Conservation (phyloP, 2,329 filamentous ascomycete species). For the Chalara sp. region DNA sequence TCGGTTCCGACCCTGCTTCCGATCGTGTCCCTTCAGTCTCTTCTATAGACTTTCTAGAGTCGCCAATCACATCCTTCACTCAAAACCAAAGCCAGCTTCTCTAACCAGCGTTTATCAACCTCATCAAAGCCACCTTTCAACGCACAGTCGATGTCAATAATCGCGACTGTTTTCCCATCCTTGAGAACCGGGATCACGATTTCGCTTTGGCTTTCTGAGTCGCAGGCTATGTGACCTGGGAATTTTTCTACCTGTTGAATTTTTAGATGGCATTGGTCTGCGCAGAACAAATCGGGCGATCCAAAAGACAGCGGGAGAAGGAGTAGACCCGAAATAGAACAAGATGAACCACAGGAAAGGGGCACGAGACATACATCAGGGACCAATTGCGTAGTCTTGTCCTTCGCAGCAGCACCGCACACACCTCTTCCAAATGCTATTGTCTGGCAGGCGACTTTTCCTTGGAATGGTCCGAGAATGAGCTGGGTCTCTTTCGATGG, state of each 20-base stretch:
- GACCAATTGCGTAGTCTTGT: constrained; percentile 48
- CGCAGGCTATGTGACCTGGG: constrained; percentile 77
- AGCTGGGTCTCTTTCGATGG: constrained; percentile 39
- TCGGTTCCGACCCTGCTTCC: too few species aligned
- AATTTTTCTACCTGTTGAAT: constrained; percentile 38
- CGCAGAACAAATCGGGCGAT: too few species aligned
- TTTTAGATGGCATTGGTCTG: too few species aligned
- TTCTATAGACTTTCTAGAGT: not conserved
- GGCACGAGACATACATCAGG: constrained; percentile 53
- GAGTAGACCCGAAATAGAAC: too few species aligned
- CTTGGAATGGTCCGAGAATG: constrained; percentile 74
- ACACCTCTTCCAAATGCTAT: constrained; percentile 70
- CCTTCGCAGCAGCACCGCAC: constrained; percentile 63
- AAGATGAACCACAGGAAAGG: too few species aligned
- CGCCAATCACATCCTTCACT: constrained; percentile 60
- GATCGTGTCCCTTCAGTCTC: too few species aligned
- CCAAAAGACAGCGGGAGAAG: too few species aligned
- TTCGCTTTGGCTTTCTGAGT: constrained; percentile 69
- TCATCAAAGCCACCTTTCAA: constrained; percentile 60
- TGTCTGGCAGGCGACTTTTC: constrained; percentile 72
- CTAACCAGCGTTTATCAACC: constrained; percentile 58
- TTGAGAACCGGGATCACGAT: constrained; percentile 66
- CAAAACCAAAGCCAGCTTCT: constrained; percentile 57
- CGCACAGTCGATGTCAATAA: constrained; percentile 76
- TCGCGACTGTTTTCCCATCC: constrained; percentile 51